Percentiles rank a stretch among this genome's conserved stretches.
phyloP scores from a whole-genome alignment of 352 stramenopile species.

The Phytopythium vexans region DNA sequence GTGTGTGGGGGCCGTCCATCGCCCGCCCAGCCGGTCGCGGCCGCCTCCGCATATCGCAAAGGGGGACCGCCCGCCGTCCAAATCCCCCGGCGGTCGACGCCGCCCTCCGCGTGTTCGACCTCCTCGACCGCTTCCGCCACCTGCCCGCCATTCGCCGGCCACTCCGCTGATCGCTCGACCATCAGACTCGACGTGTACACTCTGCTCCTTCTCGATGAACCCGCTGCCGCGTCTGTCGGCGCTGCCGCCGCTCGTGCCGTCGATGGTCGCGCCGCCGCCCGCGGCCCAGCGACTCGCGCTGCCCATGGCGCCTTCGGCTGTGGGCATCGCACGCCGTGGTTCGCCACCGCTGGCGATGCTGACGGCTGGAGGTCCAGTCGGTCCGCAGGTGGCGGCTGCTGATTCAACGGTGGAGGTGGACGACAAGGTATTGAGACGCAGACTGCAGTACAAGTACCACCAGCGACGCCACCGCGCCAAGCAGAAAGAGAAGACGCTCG shows the following conservation, averaged over 20 bases:
- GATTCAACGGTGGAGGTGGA: constrained; percentile 2
- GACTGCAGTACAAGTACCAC: constrained; percentile 67
- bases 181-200: background rate
- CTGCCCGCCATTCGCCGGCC: background rate
- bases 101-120: background rate
- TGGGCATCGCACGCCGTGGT: no score
- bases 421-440: constrained; percentile 41
- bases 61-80: no score
- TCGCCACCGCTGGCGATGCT: no score
- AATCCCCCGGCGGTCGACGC: background rate
- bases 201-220: background rate
- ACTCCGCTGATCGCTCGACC: constrained; percentile 5
- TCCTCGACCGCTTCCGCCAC: no score
- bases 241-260: background rate
- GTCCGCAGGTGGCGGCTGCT: background rate
- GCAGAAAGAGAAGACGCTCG: constrained; percentile 46
- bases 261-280: background rate
- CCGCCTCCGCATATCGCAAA: no score
- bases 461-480: constrained; percentile 65
- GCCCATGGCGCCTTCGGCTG: no score
- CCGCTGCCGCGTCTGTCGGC: background rate
- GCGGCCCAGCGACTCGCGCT: background rate
- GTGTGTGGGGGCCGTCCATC: no score
- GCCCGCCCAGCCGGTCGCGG: no score
- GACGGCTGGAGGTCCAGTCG: no score